Conservation (phyloP, 2,329 filamentous ascomycete species). For the Cryphonectria radicalis region DNA sequence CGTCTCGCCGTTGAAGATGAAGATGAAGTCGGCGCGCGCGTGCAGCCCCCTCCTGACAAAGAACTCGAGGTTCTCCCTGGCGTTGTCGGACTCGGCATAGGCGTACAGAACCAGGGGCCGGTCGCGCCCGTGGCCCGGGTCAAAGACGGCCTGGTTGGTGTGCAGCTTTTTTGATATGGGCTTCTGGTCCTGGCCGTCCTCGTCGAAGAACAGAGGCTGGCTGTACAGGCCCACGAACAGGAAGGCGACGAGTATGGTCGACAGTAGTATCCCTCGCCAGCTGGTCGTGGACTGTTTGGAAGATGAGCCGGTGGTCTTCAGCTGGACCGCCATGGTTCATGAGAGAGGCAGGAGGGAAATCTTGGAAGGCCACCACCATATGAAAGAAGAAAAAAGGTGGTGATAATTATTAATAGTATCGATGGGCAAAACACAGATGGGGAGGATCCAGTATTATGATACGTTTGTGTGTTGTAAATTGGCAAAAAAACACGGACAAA, state of each 20-base stretch:
- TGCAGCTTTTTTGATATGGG: conserved; percentile 10
- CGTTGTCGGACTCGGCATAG: conserved; percentile 38
- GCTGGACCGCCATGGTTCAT: conserved; percentile 7
- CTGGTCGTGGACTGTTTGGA: not conserved
- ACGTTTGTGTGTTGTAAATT: not conserved
- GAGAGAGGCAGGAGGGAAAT: not conserved
- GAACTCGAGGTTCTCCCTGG: conserved; percentile 38
- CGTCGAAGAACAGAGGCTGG: not conserved
- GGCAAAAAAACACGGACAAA: not conserved
- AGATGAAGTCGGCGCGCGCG: conserved; percentile 41
- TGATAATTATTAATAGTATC: not conserved
- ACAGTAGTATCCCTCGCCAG: conserved; percentile 8
- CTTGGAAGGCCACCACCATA: not conserved
- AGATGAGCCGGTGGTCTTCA: conserved; percentile 8
- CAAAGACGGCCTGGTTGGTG: conserved; percentile 7
- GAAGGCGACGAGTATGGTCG: not conserved
- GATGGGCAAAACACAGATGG: not conserved
- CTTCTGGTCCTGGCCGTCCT: not conserved
- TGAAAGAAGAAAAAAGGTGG: not conserved
- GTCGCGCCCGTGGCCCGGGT: conserved; percentile 3
- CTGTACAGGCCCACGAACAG: conserved; percentile 3
- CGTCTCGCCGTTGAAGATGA: conserved; percentile 41
- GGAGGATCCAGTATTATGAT: not conserved
- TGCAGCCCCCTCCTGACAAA: conserved; percentile 41
- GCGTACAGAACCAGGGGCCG: conserved; percentile 39